Percentiles rank a stretch among this genome's conserved stretches.
Conservation (phyloP, 2,329 filamentous ascomycete genomes). For the Karstenula rhodostoma region DNA sequence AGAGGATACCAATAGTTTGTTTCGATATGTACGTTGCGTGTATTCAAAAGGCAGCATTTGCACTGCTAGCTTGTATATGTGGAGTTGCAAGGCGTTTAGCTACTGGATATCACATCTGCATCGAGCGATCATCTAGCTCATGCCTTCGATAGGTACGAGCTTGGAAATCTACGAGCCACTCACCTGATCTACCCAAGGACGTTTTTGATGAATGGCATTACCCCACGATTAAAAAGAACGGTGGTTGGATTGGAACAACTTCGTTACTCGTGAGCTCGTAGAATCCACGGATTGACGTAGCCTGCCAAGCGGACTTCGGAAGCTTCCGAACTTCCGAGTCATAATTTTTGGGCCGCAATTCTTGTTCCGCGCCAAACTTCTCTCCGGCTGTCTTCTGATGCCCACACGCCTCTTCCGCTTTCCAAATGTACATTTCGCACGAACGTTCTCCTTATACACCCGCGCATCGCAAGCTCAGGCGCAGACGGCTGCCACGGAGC, state of each 20-base stretch:
- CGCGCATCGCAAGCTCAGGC: constrained; percentile 33
- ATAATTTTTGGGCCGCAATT: constrained; percentile 35
- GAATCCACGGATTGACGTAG: constrained; percentile 5
- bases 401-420: constrained; percentile 37
- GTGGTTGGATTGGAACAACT: too few species aligned
- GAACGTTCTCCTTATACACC: constrained; percentile 17
- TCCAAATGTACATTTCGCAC: constrained; percentile 45
- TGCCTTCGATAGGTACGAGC: not conserved
- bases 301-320: constrained; percentile 10
- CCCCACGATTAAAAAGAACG: not conserved
- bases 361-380: constrained; percentile 18
- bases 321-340: constrained; percentile 31
- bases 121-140: not conserved
- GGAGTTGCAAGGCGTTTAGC: constrained; percentile 11
- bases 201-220: too few species aligned
- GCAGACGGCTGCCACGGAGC: constrained; percentile 33
- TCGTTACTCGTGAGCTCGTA: too few species aligned
- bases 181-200: not conserved
- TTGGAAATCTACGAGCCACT: not conserved
- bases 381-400: constrained; percentile 37
- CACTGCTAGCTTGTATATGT: not conserved
- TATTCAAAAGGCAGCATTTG: constrained; percentile 1
- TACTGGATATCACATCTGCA: not conserved
- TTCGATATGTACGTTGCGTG: constrained; percentile 5
- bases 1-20: not conserved